These are phyloP conservation scores for Aquilaria malaccensis DNA, from an alignment of 345 rosid species.

Conservation along the genomic window DNA sequence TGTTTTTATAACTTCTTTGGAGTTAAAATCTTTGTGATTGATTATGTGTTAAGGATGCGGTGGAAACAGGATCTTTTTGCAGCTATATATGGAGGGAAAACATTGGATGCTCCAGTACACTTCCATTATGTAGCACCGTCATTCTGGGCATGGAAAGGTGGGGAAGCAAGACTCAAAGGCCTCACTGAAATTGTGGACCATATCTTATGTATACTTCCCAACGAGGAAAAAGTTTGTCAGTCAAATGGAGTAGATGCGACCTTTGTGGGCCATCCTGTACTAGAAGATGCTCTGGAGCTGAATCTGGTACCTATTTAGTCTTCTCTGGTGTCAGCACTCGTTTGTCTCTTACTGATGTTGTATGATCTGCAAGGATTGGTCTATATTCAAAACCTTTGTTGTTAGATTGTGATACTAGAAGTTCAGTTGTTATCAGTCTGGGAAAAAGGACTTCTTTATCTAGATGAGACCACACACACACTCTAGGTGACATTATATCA, in stretches of 20 bases:
- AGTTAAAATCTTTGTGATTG: conserved; percentile 14
- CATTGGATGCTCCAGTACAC: conserved; percentile 37
- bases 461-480: no score
- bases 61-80: conserved; percentile 57
- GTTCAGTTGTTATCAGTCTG: no score
- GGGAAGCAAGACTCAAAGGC: conserved; percentile 64
- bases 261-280: conserved; percentile 82
- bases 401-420: neutral
- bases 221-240: conserved; percentile 55
- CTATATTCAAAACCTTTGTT: neutral
- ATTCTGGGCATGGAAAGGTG: conserved; percentile 99
- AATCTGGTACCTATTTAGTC: conserved; percentile 34
- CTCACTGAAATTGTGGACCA: conserved; percentile 74
- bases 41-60: conserved; percentile 23
- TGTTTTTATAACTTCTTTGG: conserved; percentile 6
- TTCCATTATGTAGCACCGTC: conserved; percentile 94
- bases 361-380: neutral
- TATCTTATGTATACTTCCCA: conserved; percentile 85
- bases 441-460: no score
- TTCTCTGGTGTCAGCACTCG: neutral
- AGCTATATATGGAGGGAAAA: conserved; percentile 49
- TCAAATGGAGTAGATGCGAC: conserved; percentile 67
- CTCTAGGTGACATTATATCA: no score
- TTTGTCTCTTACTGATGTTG: neutral
- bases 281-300: conserved; percentile 66